Base-by-base conservation (phyloP, 73 alveolate genomes). In the Paramecium octaurelia region DNA sequence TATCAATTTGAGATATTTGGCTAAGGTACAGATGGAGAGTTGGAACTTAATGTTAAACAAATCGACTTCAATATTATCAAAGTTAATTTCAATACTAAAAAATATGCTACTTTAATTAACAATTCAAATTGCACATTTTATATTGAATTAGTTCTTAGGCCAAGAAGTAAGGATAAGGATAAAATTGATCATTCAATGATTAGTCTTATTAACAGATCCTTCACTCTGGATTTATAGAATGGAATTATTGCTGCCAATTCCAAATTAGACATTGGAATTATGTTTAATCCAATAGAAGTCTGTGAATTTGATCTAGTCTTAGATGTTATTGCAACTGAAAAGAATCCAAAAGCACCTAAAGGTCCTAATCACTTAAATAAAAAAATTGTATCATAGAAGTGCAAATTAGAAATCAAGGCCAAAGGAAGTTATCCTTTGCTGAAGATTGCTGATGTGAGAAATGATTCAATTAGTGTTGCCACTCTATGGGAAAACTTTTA, bases 391-490 rank as follows among this genome's bases (percentile, higher is more conserved):
- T 36, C 93, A 4, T 40, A 88, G 46, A 88, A 88, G 38, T 88
- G 98, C 86, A 95, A 93, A 58, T 95, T 98, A 90, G 91, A 94
- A 60, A 93, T 98, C 77, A 92, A 95, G 43, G 99, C 99, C 4
- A 95, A 95, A 92, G 99, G 99, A 42, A 99, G 95, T 92, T 98
- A 95, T 94, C 99, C 99, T 40, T 95, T 97, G 18, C 91, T 98
- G 36, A 96, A 97, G 93, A 94, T 98, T 46, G 96, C 98, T 1
- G 99, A 98, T 93, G 97, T 98, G n/a, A 93, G 99, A 69, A 97
- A 97, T 73, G 98, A 98, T 88, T 92, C 93, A 9, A 94, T 97
- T 31, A 96, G 99, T 48, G 96, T 98, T 24, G 96, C 98, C 64
- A 97, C 95, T 76, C 96, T 98, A 58, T 98, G 99, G 99, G 98